These are phyloP conservation scores for Rhypophila decipiens DNA, from an alignment of 495 filamentous ascomycete genomes.

Conservation along the genomic window DNA sequence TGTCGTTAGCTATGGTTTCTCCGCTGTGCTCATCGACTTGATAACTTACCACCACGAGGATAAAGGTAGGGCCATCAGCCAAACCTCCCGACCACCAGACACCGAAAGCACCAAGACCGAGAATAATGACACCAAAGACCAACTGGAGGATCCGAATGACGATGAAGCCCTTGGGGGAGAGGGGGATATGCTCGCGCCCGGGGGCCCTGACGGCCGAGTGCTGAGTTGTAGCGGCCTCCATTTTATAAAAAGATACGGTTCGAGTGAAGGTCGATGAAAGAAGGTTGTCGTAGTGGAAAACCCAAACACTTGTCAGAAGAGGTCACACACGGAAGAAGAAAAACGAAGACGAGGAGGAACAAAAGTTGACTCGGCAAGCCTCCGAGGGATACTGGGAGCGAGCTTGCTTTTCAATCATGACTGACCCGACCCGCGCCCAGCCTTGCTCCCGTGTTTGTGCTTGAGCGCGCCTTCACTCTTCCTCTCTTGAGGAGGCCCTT, in stretches of 20 bases:
- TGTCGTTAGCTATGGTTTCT: too few species aligned
- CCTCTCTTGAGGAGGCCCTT: too few species aligned
- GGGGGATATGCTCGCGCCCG: conserved; percentile 38
- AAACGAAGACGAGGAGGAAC: neutral
- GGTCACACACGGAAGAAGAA: neutral
- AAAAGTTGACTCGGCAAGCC: neutral
- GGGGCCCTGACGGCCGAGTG: conserved; percentile 21
- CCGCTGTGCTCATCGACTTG: too few species aligned
- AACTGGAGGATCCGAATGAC: conserved; percentile 57
- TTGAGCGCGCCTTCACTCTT: too few species aligned
- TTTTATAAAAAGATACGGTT: too few species aligned
- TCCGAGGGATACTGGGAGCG: neutral
- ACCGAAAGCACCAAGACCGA: conserved; percentile 65
- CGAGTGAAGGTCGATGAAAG: too few species aligned
- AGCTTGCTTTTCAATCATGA: neutral
- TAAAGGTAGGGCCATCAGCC: conserved; percentile 27
- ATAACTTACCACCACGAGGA: conserved; percentile 36
- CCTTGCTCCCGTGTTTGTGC: too few species aligned
- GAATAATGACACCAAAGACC: conserved; percentile 55
- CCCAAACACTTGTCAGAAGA: neutral
- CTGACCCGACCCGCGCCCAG: too few species aligned
- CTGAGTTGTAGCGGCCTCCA: conserved; percentile 1
- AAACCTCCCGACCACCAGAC: conserved; percentile 14
- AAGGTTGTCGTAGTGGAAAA: too few species aligned
- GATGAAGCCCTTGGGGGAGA: conserved; percentile 42